Percentiles rank a stretch among this genome's conserved stretches.
These are phyloP conservation scores for Cenchrus purpureus DNA, from an alignment of 176 grass and related monocot species.

Conservation along the genomic window DNA sequence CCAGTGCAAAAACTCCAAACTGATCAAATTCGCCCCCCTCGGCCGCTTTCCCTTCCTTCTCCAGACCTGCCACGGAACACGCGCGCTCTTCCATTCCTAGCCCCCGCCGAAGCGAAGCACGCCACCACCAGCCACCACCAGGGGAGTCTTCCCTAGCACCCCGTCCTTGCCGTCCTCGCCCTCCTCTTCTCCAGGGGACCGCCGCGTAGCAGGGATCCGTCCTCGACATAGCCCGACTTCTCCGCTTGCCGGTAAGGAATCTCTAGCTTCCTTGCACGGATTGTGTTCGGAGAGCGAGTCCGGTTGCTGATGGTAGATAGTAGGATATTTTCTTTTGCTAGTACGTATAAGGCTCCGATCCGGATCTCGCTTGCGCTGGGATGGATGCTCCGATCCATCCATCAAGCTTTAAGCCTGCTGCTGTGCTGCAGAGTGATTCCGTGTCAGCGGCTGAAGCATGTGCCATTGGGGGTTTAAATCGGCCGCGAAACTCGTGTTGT, in stretches of 20 bases:
- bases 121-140: not conserved
- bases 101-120: slow-evolving; percentile 1
- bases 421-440: not conserved
- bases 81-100: slow-evolving; percentile 32
- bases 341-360: not conserved
- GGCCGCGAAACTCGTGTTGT: slow-evolving; percentile 33
- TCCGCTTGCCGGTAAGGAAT: slow-evolving; percentile 25
- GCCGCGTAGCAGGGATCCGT: not conserved
- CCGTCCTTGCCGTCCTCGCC: not conserved
- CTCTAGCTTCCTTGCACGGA: not conserved
- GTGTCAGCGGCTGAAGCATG: not conserved
- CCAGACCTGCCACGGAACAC: slow-evolving; percentile 9
- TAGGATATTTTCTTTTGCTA: not conserved
- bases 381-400: not conserved
- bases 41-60: not conserved
- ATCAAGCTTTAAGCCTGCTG: too few species aligned
- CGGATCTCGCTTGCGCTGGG: not conserved
- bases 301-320: too few species aligned
- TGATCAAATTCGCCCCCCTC: not conserved
- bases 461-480: not conserved
- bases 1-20: not conserved
- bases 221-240: not conserved
- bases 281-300: not conserved
- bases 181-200: not conserved
- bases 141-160: not conserved